Conservation (phyloP, 257 asterid genomes). For the Knoxia roxburghii region DNA sequence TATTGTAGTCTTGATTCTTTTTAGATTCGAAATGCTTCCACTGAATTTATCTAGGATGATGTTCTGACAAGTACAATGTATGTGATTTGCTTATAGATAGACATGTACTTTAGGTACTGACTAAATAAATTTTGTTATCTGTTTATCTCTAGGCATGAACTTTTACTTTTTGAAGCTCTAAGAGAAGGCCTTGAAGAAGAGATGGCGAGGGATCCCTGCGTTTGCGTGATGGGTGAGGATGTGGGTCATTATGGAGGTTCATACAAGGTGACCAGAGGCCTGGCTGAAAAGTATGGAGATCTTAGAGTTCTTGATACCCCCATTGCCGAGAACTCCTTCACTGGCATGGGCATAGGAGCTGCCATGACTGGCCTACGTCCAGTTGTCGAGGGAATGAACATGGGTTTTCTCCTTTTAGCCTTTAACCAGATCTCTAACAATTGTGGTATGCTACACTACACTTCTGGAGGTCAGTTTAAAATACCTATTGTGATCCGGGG, state of each 20-base stretch:
- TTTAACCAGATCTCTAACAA: slow-evolving; percentile 86
- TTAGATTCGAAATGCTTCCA: not conserved
- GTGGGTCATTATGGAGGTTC: slow-evolving; percentile 93
- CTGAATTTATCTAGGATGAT: not conserved
- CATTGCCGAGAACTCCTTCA: slow-evolving; percentile 80
- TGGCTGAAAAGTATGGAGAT: slow-evolving; percentile 71
- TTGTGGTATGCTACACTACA: slow-evolving; percentile 90
- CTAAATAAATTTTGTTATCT: not conserved
- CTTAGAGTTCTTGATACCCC: slow-evolving; percentile 87
- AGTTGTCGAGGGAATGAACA: slow-evolving; percentile 82
- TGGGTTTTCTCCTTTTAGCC: slow-evolving; percentile 85
- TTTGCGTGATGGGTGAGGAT: slow-evolving; percentile 77
- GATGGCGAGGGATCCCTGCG: slow-evolving; percentile 73
- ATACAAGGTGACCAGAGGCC: slow-evolving; percentile 71
- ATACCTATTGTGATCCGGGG: slow-evolving; percentile 83
- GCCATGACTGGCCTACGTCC: slow-evolving; percentile 90
- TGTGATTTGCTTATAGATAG: not conserved
- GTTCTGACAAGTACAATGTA: not conserved
- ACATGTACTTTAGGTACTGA: not conserved
- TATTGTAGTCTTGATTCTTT: not conserved
- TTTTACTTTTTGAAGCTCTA: slow-evolving; percentile 76
- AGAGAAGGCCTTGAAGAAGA: slow-evolving; percentile 87
- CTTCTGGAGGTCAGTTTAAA: slow-evolving; percentile 82
- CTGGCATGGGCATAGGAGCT: slow-evolving; percentile 85
- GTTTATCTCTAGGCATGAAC: slow-evolving; percentile 58